Evolutionary conservation across 139 green algal genomes (phyloP).

Genomic region (Micromonas pusilla): DNA sequence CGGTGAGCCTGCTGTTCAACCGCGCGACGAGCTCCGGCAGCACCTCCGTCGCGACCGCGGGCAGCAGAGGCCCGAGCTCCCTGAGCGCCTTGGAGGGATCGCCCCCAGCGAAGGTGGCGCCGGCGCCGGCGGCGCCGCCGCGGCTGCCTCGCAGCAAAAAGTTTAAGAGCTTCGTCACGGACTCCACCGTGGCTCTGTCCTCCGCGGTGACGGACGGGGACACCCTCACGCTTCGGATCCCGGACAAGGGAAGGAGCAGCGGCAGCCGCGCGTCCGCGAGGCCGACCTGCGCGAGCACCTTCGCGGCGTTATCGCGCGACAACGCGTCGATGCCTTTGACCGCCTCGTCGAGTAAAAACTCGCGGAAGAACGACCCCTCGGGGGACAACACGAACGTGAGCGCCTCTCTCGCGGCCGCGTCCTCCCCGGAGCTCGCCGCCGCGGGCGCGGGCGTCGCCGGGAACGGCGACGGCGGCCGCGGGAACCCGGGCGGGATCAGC

Average conservation of each 20-base stretch:
- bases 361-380: slow-evolving; percentile 83
- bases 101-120: slow-evolving; percentile 40
- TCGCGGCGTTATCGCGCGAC: slow-evolving; percentile 61
- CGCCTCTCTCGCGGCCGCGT: slow-evolving; percentile 35
- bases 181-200: slow-evolving; percentile 62
- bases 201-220: slow-evolving; percentile 52
- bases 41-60: slow-evolving; percentile 67
- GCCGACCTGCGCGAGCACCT: slow-evolving; percentile 18
- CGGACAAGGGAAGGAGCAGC: slow-evolving; percentile 37
- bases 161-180: slow-evolving; percentile 58
- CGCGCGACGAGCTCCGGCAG: slow-evolving; percentile 69
- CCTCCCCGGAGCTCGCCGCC: slow-evolving; percentile 40
- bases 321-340: slow-evolving; percentile 91
- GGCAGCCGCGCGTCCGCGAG: slow-evolving; percentile 27
- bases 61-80: slow-evolving; percentile 72
- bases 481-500: not conserved
- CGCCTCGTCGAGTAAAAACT: slow-evolving; percentile 91
- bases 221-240: slow-evolving; percentile 42
- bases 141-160: slow-evolving; percentile 46
- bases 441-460: slow-evolving; percentile 38
- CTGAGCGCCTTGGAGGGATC: slow-evolving; percentile 21
- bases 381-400: slow-evolving; percentile 65
- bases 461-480: not conserved
- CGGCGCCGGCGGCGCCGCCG: slow-evolving; percentile 21
- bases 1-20: not conserved